Evolutionary conservation across 164 flowering plant species (phyloP).

Genomic region (Umbellularia californica): DNA sequence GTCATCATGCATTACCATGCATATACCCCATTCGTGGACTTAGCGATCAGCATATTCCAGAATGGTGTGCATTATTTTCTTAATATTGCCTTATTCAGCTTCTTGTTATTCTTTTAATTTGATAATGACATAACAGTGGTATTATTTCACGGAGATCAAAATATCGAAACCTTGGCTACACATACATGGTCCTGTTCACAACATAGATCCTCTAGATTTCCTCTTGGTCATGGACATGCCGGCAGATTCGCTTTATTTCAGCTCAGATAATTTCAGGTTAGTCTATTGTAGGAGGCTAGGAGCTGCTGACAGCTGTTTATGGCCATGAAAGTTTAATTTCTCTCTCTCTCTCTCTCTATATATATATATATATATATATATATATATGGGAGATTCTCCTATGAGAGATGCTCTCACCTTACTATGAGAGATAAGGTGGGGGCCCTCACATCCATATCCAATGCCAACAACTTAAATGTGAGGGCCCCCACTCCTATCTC

Average conservation of each 20-base stretch:
- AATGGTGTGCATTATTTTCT: too few relatives aligned
- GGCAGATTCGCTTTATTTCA: conserved; percentile 63
- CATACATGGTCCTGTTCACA: conserved; percentile 31
- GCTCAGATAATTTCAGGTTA: conserved; percentile 76
- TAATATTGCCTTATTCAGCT: background rate
- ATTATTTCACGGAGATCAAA: conserved; percentile 57
- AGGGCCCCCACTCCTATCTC: too few relatives aligned
- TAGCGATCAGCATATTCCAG: too few relatives aligned
- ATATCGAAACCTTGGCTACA: conserved; percentile 44
- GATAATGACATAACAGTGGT: conserved; percentile 29
- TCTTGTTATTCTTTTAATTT: background rate
- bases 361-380: background rate
- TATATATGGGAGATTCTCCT: too few relatives aligned
- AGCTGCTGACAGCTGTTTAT: background rate
- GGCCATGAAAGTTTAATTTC: background rate
- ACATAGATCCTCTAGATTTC: conserved; percentile 58
- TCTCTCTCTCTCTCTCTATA: background rate
- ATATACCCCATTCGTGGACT: too few relatives aligned
- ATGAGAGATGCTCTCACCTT: too few relatives aligned
- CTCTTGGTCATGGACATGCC: conserved; percentile 54
- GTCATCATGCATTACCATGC: too few relatives aligned
- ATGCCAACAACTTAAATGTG: too few relatives aligned
- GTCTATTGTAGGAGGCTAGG: background rate
- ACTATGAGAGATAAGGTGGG: too few relatives aligned
- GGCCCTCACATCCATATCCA: too few relatives aligned